Evolutionary conservation across 345 rosid genomes (phyloP).

Genomic region (Citrus mangshanensis): DNA sequence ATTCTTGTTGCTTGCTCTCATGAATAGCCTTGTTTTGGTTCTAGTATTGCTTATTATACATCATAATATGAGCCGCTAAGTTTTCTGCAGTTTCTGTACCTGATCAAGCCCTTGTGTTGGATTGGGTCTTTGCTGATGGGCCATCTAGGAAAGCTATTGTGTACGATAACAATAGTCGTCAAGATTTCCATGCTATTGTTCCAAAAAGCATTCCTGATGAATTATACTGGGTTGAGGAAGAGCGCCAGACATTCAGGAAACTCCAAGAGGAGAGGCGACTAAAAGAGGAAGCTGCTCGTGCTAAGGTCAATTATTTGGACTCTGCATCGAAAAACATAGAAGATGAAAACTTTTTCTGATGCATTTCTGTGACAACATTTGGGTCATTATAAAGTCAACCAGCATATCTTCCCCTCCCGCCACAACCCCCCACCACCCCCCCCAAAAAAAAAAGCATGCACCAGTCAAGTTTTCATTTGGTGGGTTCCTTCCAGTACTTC

Average conservation of each 20-base stretch:
- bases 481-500: not conserved
- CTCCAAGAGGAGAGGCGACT: constrained; percentile 68
- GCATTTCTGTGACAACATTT: not conserved
- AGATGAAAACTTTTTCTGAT: not conserved
- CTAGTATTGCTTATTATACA: not conserved
- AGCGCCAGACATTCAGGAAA: constrained; percentile 48
- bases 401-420: not conserved
- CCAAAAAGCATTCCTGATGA: constrained; percentile 50
- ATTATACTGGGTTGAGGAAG: constrained; percentile 74
- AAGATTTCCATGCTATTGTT: constrained; percentile 78
- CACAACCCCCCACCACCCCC: no score
- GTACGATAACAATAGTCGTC: constrained; percentile 68
- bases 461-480: not conserved
- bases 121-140: constrained; percentile 96
- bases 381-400: not conserved
- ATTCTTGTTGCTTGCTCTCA: not conserved
- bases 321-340: not conserved
- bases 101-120: constrained; percentile 58
- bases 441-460: no score
- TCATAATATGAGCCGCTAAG: constrained; percentile 3
- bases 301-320: constrained; percentile 46
- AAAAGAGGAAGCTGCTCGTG: constrained; percentile 69
- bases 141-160: constrained; percentile 59
- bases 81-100: constrained; percentile 68
- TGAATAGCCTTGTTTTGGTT: not conserved